These are phyloP conservation scores for Fusarium sp. DNA, from an alignment of 2,329 filamentous ascomycete species.

Conservation along the genomic window DNA sequence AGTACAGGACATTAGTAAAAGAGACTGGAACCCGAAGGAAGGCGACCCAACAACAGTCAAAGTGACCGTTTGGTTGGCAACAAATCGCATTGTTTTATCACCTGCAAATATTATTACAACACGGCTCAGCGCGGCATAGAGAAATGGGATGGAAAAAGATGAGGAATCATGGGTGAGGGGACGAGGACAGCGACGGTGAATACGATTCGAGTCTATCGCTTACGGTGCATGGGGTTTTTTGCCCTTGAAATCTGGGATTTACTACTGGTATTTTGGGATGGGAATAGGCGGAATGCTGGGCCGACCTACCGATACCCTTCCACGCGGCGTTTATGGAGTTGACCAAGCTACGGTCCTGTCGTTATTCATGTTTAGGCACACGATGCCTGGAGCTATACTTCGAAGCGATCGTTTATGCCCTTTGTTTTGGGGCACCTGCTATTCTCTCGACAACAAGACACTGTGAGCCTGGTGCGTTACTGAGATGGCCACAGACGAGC, in stretches of 20 bases:
- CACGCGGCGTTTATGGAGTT: slow-evolving; percentile 40
- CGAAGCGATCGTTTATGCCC: slow-evolving; percentile 35
- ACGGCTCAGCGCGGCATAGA: slow-evolving; percentile 43
- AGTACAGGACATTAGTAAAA: neutral
- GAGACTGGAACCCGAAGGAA: slow-evolving; percentile 2
- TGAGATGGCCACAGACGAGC: neutral
- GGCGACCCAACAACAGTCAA: slow-evolving; percentile 4
- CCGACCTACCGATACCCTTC: slow-evolving; percentile 44
- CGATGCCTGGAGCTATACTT: slow-evolving; percentile 26
- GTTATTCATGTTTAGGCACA: slow-evolving; percentile 23
- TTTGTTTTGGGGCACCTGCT: slow-evolving; percentile 7
- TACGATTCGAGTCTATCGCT: slow-evolving; percentile 46
- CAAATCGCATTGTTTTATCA: slow-evolving; percentile 35
- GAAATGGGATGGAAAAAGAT: slow-evolving; percentile 41
- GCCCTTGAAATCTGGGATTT: slow-evolving; percentile 29
- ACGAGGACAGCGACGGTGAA: slow-evolving; percentile 38
- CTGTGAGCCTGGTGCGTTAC: neutral
- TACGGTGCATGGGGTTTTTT: slow-evolving; percentile 34
- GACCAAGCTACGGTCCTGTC: slow-evolving; percentile 18
- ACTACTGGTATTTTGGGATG: slow-evolving; percentile 32
- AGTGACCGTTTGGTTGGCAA: slow-evolving; percentile 21
- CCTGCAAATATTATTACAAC: slow-evolving; percentile 38
- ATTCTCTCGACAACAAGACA: slow-evolving; percentile 23
- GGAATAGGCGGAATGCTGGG: slow-evolving; percentile 34
- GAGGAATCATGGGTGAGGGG: slow-evolving; percentile 28